phyloP scores from a whole-genome alignment of 805 yeast species.

The Yarrowia sp. region DNA sequence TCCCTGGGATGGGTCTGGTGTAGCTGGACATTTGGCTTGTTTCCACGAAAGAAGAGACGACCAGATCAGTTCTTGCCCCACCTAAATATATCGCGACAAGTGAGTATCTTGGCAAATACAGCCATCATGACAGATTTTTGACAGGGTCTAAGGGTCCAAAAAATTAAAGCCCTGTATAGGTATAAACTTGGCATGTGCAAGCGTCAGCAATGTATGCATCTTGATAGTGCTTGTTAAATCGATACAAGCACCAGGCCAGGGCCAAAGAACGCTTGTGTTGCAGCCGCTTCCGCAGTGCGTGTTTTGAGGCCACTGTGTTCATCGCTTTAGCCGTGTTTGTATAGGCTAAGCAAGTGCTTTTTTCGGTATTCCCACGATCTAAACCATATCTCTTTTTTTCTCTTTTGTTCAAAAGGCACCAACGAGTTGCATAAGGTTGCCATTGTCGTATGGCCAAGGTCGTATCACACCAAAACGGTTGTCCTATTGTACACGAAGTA shows the following conservation, averaged over 20 bases:
- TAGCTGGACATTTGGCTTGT: background rate
- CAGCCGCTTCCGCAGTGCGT: no score
- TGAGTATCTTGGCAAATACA: background rate
- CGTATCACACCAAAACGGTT: background rate
- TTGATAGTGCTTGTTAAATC: no score
- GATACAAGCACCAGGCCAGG: no score
- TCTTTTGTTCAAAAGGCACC: background rate
- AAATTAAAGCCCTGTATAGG: background rate
- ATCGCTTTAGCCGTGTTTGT: constrained; percentile 9
- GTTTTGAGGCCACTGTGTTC: background rate
- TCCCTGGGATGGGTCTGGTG: constrained; percentile 34
- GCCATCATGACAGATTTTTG: background rate
- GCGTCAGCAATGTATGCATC: background rate
- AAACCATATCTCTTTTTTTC: background rate
- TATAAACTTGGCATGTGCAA: background rate
- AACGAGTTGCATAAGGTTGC: background rate
- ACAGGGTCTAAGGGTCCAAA: constrained; percentile 13
- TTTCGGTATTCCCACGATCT: background rate
- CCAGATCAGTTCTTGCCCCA: background rate
- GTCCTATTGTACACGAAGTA: background rate
- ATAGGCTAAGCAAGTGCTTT: background rate
- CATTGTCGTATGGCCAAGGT: background rate
- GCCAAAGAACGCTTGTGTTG: no score
- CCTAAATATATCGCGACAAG: background rate
- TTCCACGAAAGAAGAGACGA: background rate